phyloP scores from a whole-genome alignment of 176 grass and related monocot species.

The Oryza glumipatula region DNA sequence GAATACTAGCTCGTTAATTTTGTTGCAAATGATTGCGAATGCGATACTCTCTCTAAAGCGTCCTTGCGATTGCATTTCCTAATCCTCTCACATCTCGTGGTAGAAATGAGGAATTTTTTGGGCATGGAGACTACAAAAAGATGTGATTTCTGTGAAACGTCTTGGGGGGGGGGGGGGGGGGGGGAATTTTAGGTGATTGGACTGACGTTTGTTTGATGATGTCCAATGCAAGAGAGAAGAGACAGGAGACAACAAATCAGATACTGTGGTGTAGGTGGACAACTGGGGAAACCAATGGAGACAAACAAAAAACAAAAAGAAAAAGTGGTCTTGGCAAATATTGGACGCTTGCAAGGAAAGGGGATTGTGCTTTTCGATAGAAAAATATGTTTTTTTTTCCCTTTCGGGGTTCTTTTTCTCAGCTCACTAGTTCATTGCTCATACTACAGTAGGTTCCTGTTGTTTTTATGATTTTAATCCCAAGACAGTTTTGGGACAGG shows the following conservation, averaged over 20 bases:
- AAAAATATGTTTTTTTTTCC: background rate
- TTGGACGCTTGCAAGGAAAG: background rate
- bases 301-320: background rate
- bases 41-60: no score
- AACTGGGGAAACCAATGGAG: background rate
- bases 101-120: background rate
- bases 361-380: background rate
- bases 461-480: background rate
- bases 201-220: background rate
- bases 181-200: background rate
- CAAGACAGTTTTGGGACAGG: background rate
- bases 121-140: background rate
- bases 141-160: background rate
- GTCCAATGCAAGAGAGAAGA: background rate
- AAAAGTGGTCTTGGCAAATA: background rate
- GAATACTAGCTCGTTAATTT: background rate
- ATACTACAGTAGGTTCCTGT: background rate
- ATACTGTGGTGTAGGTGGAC: background rate
- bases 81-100: no score
- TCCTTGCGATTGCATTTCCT: no score
- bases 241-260: conserved; percentile 20
- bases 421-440: background rate
- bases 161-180: no score
- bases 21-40: background rate
- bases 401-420: background rate